Conservation (phyloP, 768 basidiomycete species). For the Podaxis sp. region DNA sequence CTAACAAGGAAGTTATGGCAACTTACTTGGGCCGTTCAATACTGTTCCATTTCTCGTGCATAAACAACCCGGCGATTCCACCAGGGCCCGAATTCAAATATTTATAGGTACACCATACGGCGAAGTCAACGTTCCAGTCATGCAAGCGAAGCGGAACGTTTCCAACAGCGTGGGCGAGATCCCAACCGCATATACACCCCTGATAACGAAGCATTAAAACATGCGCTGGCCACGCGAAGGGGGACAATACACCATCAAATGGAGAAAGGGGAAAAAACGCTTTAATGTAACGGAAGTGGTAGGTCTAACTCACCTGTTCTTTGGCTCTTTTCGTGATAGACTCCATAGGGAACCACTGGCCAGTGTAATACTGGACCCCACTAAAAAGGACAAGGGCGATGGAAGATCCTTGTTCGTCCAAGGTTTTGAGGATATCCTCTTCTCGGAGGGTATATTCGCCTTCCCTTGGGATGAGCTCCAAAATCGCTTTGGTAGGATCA, state of each 20-base stretch:
- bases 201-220: conserved; percentile 30
- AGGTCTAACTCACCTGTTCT: conserved; percentile 55
- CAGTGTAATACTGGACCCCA: conserved; percentile 97
- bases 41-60: conserved; percentile 81
- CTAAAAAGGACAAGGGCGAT: conserved; percentile 93
- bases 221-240: conserved; percentile 17
- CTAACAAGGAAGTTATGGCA: background rate
- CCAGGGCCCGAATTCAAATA: conserved; percentile 97
- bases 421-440: conserved; percentile 79
- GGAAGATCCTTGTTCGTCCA: conserved; percentile 67
- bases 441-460: conserved; percentile 87
- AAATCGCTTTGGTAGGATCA: conserved; percentile 67
- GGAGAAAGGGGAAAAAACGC: background rate
- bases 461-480: conserved; percentile 75
- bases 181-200: conserved; percentile 95
- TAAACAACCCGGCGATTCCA: conserved; percentile 91
- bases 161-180: conserved; percentile 93
- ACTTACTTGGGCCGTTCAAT: conserved; percentile 61
- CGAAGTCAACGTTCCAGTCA: conserved; percentile 95
- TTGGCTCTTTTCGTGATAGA: conserved; percentile 82
- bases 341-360: conserved; percentile 90
- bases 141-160: conserved; percentile 89
- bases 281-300: background rate
- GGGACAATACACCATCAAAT: conserved; percentile 2
- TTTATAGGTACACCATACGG: conserved; percentile 99